Evolutionary conservation across 306 rosid genomes (phyloP).

Genomic region (Pueraria montana): DNA sequence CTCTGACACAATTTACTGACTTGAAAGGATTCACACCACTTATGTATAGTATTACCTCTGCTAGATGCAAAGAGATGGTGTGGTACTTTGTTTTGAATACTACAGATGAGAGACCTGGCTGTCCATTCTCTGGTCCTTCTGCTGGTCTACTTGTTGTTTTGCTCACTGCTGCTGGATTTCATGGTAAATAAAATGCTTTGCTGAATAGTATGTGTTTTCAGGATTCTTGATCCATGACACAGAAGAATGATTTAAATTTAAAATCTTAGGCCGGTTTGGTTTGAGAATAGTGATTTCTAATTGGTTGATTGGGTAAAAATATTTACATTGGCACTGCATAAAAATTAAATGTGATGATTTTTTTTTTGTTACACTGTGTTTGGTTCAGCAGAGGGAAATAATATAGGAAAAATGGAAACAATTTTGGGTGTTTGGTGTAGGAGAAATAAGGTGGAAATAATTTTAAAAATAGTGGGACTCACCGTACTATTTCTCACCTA

Average conservation of each 20-base stretch:
- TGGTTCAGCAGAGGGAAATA: too few species aligned
- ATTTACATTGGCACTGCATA: too few species aligned
- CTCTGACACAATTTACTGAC: too few species aligned
- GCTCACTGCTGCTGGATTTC: conserved; percentile 65
- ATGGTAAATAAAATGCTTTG: conserved; percentile 50
- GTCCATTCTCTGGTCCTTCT: conserved; percentile 58
- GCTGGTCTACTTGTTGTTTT: conserved; percentile 49
- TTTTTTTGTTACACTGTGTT: too few species aligned
- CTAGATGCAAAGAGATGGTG: conserved; percentile 55
- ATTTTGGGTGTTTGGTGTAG: too few species aligned
- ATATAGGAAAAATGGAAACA: too few species aligned
- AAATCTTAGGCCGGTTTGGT: background rate
- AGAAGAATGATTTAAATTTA: background rate
- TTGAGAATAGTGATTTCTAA: background rate
- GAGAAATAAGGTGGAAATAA: too few species aligned
- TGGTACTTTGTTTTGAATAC: conserved; percentile 66
- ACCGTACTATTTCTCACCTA: too few species aligned
- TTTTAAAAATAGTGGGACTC: too few species aligned
- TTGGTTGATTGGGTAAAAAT: too few species aligned
- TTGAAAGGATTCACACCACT: conserved; percentile 59
- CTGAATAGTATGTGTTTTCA: conserved; percentile 9
- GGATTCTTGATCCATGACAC: background rate
- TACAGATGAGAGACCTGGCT: conserved; percentile 54
- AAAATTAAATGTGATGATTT: too few species aligned
- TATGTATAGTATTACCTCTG: conserved; percentile 45